Evolutionary conservation across 1,139 yeast species (phyloP), one percentile per base, ranked within the genome.

Genomic region (Suhomyces bolitotheri): DNA sequence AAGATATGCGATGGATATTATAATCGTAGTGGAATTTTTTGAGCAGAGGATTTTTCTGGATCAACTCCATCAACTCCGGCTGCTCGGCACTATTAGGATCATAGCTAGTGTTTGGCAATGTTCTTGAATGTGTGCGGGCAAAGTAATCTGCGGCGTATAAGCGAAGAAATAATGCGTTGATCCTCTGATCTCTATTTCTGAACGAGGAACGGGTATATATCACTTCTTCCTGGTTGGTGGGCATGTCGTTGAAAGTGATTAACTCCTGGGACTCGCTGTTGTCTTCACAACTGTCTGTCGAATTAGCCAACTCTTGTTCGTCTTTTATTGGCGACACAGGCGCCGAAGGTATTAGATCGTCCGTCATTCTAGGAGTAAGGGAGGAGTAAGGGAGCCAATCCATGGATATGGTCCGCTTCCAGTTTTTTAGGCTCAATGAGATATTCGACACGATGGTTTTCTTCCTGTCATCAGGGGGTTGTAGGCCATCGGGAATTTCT

Each of bases 71-170:
- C 25, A 40, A 29, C 20, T 43, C 46, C 4, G 36, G 8, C 15
- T 36, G 27, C 25, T 44, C 45, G 25, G 64, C 67, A 15, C 58
- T 51, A 35, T 54, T 56, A 4, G 54, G 47, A 32, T 56, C 61
- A 16, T 60, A 53, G 30, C 51, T 54, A 2, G 63, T 41, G 31
- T 58, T 53, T 2, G 70, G 67, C 9, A 68, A 47, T 0, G 58
- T 46, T 4, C 62, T 62, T 5, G 49, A 30, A 8, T 46, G 45
- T 4, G 43, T 34, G 31, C 76, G 53, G 4, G 73, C 63, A 15
- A 58, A 54, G 44, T 53, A 67, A 48, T 75, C 78, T 26, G 66
- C 54, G 4, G 81, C 75, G 45, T 75, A 76, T 23, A 71, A 53
- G 25, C 70, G 54, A 21, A 76, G 58, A 37, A 75, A 76, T 7